These are phyloP conservation scores for Macrolepiota albuminosa DNA, from an alignment of 768 basidiomycete species.

Conservation along the genomic window DNA sequence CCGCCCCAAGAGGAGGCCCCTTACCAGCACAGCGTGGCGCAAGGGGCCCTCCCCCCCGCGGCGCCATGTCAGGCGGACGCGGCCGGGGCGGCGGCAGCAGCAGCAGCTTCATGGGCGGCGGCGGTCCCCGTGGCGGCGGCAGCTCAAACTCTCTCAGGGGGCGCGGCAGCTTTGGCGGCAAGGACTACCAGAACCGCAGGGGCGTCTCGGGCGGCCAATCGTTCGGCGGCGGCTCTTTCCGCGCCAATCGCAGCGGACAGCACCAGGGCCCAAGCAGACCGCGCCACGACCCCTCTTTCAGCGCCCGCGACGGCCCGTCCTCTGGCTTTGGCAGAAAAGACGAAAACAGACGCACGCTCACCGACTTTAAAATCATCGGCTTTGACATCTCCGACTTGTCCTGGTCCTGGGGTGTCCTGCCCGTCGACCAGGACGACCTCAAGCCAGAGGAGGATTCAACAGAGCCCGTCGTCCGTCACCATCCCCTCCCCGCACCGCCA, in stretches of 20 bases:
- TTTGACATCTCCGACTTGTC: conserved; percentile 76
- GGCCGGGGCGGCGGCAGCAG: conserved; percentile 38
- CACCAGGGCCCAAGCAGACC: conserved; percentile 38
- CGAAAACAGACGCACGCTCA: conserved; percentile 87
- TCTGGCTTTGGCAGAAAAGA: conserved; percentile 43
- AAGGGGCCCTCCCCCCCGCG: conserved; percentile 38
- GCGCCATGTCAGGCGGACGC: conserved; percentile 43
- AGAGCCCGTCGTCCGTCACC: not conserved
- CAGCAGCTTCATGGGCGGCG: conserved; percentile 32
- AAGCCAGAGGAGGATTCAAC: conserved; percentile 22
- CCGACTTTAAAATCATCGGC: conserved; percentile 96
- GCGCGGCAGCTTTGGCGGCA: conserved; percentile 61
- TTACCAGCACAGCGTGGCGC: conserved; percentile 33
- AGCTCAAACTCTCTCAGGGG: conserved; percentile 48
- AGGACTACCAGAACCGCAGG: conserved; percentile 61
- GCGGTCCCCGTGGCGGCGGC: conserved; percentile 40
- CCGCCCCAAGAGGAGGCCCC: not conserved
- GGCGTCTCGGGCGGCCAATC: conserved; percentile 45
- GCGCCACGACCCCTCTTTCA: conserved; percentile 41
- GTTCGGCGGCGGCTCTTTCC: conserved; percentile 26
- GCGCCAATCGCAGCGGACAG: conserved; percentile 36
- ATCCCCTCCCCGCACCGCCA: conserved; percentile 2
- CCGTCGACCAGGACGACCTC: conserved; percentile 14
- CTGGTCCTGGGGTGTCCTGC: conserved; percentile 83
- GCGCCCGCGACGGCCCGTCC: conserved; percentile 43